Percentiles rank a stretch among this genome's conserved stretches.
These are phyloP conservation scores for Priceomyces medius DNA, from an alignment of 805 yeast genomes.

Conservation along the genomic window DNA sequence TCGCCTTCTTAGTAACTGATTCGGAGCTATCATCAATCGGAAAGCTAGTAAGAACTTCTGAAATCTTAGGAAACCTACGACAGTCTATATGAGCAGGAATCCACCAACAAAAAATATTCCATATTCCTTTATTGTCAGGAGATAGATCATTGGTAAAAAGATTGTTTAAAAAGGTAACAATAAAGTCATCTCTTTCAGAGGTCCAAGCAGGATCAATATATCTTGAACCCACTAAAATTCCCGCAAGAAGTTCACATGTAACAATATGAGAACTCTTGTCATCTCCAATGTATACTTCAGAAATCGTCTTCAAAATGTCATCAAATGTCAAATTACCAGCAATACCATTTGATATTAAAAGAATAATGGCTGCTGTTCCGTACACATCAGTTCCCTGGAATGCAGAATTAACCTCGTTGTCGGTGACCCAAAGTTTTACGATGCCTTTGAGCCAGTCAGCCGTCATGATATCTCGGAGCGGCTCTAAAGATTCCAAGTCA, in stretches of 20 bases:
- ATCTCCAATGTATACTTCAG: constrained; percentile 53
- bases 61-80: constrained; percentile 61
- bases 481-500: constrained; percentile 44
- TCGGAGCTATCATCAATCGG: constrained; percentile 50
- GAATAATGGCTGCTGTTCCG: constrained; percentile 50
- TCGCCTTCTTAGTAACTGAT: constrained; percentile 63
- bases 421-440: constrained; percentile 53
- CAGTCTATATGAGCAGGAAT: constrained; percentile 62
- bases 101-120: constrained; percentile 80
- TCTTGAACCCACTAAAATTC: constrained; percentile 53
- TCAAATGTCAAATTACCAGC: constrained; percentile 43
- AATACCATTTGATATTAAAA: constrained; percentile 46
- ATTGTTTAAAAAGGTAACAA: constrained; percentile 42
- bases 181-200: constrained; percentile 43
- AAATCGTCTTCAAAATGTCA: constrained; percentile 53
- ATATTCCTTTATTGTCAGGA: constrained; percentile 69
- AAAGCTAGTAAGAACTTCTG: constrained; percentile 45
- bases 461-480: constrained; percentile 46
- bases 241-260: constrained; percentile 67
- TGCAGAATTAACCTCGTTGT: constrained; percentile 66
- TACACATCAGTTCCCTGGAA: constrained; percentile 67
- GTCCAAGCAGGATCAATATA: constrained; percentile 35
- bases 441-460: constrained; percentile 59
- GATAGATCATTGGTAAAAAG: constrained; percentile 60
- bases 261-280: constrained; percentile 79